These are phyloP conservation scores for Dactylis glomerata DNA, from an alignment of 176 grass and related monocot genomes.

Conservation along the genomic window DNA sequence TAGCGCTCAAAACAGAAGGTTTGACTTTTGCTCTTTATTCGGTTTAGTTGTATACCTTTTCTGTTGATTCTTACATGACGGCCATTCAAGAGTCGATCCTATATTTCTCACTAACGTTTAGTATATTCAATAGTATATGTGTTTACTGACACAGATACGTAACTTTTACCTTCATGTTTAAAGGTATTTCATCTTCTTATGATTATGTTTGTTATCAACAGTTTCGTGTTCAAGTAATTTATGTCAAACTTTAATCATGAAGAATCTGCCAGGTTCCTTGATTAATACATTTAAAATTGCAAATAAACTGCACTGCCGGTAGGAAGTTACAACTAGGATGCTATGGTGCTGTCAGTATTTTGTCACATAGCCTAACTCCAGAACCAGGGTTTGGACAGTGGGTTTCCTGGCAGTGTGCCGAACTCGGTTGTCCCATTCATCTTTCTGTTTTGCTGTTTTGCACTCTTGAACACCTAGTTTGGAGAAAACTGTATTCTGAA, in stretches of 20 bases:
- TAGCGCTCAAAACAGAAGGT: conserved; percentile 84
- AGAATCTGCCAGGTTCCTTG: neutral
- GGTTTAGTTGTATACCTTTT: neutral
- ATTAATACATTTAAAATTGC: neutral
- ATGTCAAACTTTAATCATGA: neutral
- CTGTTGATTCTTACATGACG: neutral
- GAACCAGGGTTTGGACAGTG: neutral
- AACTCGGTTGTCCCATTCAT: neutral
- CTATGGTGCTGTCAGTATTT: neutral
- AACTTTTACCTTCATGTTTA: neutral
- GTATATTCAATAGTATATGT: neutral
- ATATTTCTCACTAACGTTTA: neutral
- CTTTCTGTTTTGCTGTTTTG: neutral
- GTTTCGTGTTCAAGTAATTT: neutral
- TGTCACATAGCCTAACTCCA: neutral
- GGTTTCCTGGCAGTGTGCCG: neutral
- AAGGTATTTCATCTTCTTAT: neutral
- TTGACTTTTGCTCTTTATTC: neutral
- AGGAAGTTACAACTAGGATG: neutral
- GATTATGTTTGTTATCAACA: neutral
- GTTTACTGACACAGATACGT: neutral
- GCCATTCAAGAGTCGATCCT: neutral
- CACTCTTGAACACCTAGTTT: neutral
- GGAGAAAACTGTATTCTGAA: neutral
- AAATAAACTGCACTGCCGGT: neutral